phyloP scores from a whole-genome alignment of 768 basidiomycete species.

The Trametes coccinea region DNA sequence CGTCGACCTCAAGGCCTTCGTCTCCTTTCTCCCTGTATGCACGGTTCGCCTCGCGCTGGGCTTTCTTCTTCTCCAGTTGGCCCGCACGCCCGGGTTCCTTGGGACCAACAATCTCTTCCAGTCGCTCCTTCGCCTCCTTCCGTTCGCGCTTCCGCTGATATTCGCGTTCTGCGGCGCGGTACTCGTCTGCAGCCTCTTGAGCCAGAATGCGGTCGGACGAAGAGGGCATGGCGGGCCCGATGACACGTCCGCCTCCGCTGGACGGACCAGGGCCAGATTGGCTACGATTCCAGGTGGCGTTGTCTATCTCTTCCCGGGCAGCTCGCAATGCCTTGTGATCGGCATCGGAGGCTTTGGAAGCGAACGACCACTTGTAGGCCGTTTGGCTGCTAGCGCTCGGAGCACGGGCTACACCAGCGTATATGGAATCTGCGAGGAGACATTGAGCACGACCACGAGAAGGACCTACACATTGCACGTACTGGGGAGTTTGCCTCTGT shows the following conservation, averaged over 20 bases:
- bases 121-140: slow-evolving; percentile 60
- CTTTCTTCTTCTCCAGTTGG: slow-evolving; percentile 84
- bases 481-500: slow-evolving; percentile 74
- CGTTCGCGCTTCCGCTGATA: slow-evolving; percentile 69
- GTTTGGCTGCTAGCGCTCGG: slow-evolving; percentile 69
- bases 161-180: slow-evolving; percentile 49
- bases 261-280: slow-evolving; percentile 18
- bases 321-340: slow-evolving; percentile 60
- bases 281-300: slow-evolving; percentile 40
- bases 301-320: slow-evolving; percentile 59
- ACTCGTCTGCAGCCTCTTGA: slow-evolving; percentile 59
- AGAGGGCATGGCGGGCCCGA: slow-evolving; percentile 70
- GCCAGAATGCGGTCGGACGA: slow-evolving; percentile 69
- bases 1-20: slow-evolving; percentile 76
- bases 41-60: slow-evolving; percentile 67
- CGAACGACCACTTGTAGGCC: slow-evolving; percentile 87
- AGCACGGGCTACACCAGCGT: slow-evolving; percentile 60
- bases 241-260: slow-evolving; percentile 42
- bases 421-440: slow-evolving; percentile 47
- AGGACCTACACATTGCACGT: slow-evolving; percentile 22
- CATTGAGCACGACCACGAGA: neutral
- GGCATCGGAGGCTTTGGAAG: slow-evolving; percentile 59
- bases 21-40: slow-evolving; percentile 73
- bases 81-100: slow-evolving; percentile 80
- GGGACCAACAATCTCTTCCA: slow-evolving; percentile 83